Percentiles rank a stretch among this genome's conserved stretches.
Evolutionary conservation across 2,329 filamentous ascomycete species (phyloP).

Genomic region (Teratosphaeria gauchensis): DNA sequence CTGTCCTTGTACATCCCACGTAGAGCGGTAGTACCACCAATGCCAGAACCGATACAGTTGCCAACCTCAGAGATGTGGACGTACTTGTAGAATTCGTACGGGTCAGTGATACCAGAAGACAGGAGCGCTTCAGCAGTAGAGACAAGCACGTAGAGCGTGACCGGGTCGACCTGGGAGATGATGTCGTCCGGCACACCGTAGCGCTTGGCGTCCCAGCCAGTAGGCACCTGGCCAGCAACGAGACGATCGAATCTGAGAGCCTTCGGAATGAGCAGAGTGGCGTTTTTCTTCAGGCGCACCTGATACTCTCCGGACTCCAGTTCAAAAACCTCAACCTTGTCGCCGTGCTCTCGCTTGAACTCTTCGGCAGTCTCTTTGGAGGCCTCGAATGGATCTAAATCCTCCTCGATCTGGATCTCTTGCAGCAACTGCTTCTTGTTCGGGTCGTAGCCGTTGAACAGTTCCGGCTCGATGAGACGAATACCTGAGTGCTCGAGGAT

Average conservation of each 20-base stretch:
- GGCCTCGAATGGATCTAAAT: slow-evolving; percentile 91
- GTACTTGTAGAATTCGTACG: slow-evolving; percentile 99
- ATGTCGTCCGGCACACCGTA: slow-evolving; percentile 98
- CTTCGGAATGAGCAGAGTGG: slow-evolving; percentile 91
- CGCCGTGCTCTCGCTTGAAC: slow-evolving; percentile 93
- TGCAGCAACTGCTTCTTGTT: slow-evolving; percentile 98
- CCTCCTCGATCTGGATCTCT: slow-evolving; percentile 94
- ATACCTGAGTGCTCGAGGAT: slow-evolving; percentile 97
- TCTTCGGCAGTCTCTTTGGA: slow-evolving; percentile 96
- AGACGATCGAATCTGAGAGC: slow-evolving; percentile 94
- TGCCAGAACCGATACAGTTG: slow-evolving; percentile 97
- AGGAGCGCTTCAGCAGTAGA: slow-evolving; percentile 87
- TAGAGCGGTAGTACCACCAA: slow-evolving; percentile 86
- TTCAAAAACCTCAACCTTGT: slow-evolving; percentile 96
- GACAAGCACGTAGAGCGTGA: slow-evolving; percentile 89
- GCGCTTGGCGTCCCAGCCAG: slow-evolving; percentile 91
- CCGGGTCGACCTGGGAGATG: slow-evolving; percentile 92
- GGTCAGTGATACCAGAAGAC: slow-evolving; percentile 90
- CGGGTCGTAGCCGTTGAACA: slow-evolving; percentile 94
- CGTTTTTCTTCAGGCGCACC: slow-evolving; percentile 90
- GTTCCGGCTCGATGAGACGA: slow-evolving; percentile 90
- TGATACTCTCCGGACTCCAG: slow-evolving; percentile 88
- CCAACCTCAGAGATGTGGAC: slow-evolving; percentile 96
- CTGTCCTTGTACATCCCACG: slow-evolving; percentile 98
- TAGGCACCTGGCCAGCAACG: slow-evolving; percentile 92